Conservation (phyloP, 805 yeast species). For the Myxozyma neglecta region DNA sequence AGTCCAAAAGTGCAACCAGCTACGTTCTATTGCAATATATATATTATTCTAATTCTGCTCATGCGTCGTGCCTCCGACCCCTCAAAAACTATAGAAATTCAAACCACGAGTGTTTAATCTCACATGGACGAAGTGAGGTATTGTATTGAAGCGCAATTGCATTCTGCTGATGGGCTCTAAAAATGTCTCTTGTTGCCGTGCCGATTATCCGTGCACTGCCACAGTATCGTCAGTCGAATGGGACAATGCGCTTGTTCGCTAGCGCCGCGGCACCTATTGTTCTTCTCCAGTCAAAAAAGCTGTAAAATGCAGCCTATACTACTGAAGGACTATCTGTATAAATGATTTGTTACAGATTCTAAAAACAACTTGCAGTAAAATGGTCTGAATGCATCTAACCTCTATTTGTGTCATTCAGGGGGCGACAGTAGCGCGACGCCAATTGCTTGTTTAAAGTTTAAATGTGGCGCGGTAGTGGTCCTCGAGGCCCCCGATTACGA, state of each 20-base stretch:
- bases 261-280: neutral
- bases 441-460: neutral
- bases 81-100: no score
- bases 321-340: no score
- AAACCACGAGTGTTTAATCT: no score
- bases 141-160: no score
- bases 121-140: no score
- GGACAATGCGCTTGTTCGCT: conserved; percentile 1
- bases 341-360: neutral
- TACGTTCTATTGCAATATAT: no score
- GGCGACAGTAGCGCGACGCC: neutral
- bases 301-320: neutral
- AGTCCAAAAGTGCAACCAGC: no score
- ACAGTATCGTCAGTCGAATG: neutral
- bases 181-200: neutral
- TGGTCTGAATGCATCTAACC: neutral
- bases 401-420: neutral
- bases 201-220: conserved; percentile 8
- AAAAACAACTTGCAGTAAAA: neutral
- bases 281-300: neutral
- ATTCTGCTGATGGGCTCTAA: neutral
- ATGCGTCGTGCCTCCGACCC: no score
- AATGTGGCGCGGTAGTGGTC: neutral
- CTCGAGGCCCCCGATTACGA: neutral
- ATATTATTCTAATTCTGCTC: no score